Evolutionary conservation across 2,329 filamentous ascomycete genomes (phyloP), one percentile per base, ranked within the genome.

Genomic region (Cercospora berteroae): DNA sequence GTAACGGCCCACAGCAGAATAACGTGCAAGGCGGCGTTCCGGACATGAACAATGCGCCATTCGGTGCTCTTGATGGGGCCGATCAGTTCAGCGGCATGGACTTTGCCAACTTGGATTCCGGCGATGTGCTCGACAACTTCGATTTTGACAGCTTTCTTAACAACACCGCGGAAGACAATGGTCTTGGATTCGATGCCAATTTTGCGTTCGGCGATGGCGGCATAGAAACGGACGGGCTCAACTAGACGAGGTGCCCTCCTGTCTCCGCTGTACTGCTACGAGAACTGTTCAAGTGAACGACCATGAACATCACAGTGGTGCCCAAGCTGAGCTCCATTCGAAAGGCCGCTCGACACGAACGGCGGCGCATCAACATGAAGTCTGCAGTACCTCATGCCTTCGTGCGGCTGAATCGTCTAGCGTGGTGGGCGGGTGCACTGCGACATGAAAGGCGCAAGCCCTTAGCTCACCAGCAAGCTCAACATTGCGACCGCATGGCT

Each of bases 71-170:
- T 39, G 74, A 72, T 42, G 69, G 68, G 60, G 72, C 74, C 65
- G 78, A 80, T 63, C 70, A 81, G 77, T 75, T 78, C 64, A 65
- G 67, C 64, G 77, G 79, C 64, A 79, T 82, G 64, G 78, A 79
- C 64, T 80, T 83, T 68, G 76, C 75, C 58, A 69, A 72, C 73
- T 77, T 82, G 83, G 83, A 82, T 81, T 77, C 85, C 81, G 66
- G 85, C 85, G 82, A 93, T 88, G 84, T 91, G 84, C 82, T 87
- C 81, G 73, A 88, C 81, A 79, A 85, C 85, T 89, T 90, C 76
- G 87, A 90, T 77, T 90, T 90, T 76, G 88, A 89, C 74, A 87
- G 85, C 16, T 90, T 89, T 80, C 80, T 90, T 62, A 87, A 89
- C 73, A 86, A 84, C 29, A 80, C 79, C 48, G 81, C 81, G 44